Percentiles rank a stretch among this genome's conserved stretches.
Conservation (phyloP, 352 stramenopile species). For the Phytophthora fragariaefolia region DNA sequence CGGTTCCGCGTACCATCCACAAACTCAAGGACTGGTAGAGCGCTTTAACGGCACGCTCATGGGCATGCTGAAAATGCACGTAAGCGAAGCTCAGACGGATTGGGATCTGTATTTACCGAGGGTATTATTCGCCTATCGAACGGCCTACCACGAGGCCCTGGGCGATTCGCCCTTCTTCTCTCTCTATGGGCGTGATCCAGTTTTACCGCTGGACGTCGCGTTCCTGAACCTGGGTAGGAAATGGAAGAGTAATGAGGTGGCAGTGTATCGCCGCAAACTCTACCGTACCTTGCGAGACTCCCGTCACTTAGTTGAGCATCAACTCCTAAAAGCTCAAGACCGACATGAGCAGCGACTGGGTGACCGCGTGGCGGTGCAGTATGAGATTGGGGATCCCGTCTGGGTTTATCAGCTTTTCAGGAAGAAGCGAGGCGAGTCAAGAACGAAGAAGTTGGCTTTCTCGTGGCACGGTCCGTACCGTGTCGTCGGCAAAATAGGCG, state of each 20-base stretch:
- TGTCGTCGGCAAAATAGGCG: not conserved
- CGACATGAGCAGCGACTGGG: not conserved
- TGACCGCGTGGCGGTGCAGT: not conserved
- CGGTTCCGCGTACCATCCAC: conserved; percentile 2
- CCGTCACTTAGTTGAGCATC: conserved; percentile 2
- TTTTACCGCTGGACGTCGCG: conserved; percentile 10
- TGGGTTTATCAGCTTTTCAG: conserved; percentile 17
- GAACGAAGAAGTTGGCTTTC: conserved; percentile 17
- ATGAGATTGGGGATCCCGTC: not conserved
- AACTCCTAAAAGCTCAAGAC: conserved; percentile 7
- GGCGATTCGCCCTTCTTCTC: conserved; percentile 18
- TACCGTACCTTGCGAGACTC: not conserved
- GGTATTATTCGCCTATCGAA: conserved; percentile 17
- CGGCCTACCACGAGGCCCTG: conserved; percentile 8
- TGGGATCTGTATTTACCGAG: conserved; percentile 13
- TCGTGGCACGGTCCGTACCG: conserved; percentile 17
- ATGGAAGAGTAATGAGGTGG: conserved; percentile 16
- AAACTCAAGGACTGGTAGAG: conserved; percentile 8
- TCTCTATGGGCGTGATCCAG: conserved; percentile 6
- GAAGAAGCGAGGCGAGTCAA: not conserved
- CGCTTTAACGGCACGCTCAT: conserved; percentile 12
- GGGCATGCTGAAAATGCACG: not conserved
- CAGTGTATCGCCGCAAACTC: not conserved
- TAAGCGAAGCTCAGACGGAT: conserved; percentile 2
- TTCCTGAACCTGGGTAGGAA: conserved; percentile 15